Evolutionary conservation across 176 grass and related monocot species (phyloP), one percentile per base, ranked within the genome.

Genomic region (Themeda triandra): DNA sequence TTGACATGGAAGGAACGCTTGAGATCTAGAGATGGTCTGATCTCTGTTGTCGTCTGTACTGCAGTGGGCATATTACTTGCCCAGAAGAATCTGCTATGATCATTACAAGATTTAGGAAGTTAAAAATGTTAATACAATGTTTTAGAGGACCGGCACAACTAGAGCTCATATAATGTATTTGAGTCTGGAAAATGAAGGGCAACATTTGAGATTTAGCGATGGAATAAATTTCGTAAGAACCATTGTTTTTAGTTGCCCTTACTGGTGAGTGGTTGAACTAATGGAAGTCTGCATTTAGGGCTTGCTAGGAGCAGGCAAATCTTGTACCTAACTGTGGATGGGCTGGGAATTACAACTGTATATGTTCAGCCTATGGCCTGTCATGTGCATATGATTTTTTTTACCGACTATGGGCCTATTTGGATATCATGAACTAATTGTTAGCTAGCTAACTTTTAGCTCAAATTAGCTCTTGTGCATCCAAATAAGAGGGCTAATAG

Each of bases 1-100:
- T 76, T 98, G 49, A 86, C 84, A 73, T 92, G 92, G 86, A 98
- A 93, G 82, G 92, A 98, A 37, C 60, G 65, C 48, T 39, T 88
- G 74, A 56, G 82, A 70, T 95, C 91, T 23, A 82, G 95, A 82
- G 92, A 95, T 32, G 95, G 89, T 13, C 35, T 93, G 30, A 66
- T 95, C 56, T 98, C 86, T 49, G 49, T 95, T 67, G 69, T 93
- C 48, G 2, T 89, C 1, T 93, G 91, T 68, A 53, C 87, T 14
- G 62, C 90, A 13, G 77, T 88, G 6, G 90, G 92, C 39, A 64
- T 91, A 70, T 37, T 98, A 32, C 82, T 92, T 30, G 84, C 92
- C 27, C 85, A 90, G 60, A 95, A 93, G 80, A 95, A 82, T 86
- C 74, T 94, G 14, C 53, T 63, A 44, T 92, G 83, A 94, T 78